Evolutionary conservation across 495 filamentous ascomycete genomes (phyloP).

Genomic region (Chlorociboria aeruginascens): DNA sequence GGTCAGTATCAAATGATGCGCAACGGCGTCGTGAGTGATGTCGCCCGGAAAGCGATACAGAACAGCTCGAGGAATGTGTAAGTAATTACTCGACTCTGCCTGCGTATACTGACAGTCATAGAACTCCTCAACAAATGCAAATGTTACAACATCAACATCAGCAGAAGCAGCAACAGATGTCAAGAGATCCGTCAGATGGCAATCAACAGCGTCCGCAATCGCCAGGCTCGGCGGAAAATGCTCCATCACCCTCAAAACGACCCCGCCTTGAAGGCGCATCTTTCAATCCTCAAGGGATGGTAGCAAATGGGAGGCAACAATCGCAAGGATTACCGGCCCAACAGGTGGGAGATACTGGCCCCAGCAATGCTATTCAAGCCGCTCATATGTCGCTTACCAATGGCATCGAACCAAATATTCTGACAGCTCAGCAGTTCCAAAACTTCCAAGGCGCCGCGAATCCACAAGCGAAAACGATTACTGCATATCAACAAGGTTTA

Average conservation of each 20-base stretch:
- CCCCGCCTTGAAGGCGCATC: conserved; percentile 71
- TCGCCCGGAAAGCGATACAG: conserved; percentile 64
- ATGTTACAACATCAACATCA: conserved; percentile 49
- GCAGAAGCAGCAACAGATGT: conserved; percentile 58
- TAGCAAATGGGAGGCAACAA: conserved; percentile 60
- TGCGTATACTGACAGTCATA: conserved; percentile 21
- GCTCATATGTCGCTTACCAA: conserved; percentile 59
- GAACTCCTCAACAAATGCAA: conserved; percentile 54
- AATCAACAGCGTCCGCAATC: conserved; percentile 73
- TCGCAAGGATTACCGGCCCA: conserved; percentile 48
- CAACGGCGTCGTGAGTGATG: conserved; percentile 42
- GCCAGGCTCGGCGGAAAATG: conserved; percentile 72
- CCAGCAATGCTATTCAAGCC: conserved; percentile 33
- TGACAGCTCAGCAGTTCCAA: conserved; percentile 68
- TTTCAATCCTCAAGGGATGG: conserved; percentile 53
- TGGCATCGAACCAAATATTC: conserved; percentile 60
- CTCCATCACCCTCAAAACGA: conserved; percentile 84
- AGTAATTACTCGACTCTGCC: conserved; percentile 17
- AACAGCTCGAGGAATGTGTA: conserved; percentile 61
- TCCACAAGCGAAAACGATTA: conserved; percentile 66
- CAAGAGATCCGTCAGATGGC: conserved; percentile 74
- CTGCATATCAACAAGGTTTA: conserved; percentile 76
- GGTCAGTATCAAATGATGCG: conserved; percentile 42
- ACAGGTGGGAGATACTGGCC: conserved; percentile 49
- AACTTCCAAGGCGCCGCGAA: conserved; percentile 41